Base-by-base conservation (phyloP, 1,284 basidiomycete species). In the Leccinum glutinopallens region DNA sequence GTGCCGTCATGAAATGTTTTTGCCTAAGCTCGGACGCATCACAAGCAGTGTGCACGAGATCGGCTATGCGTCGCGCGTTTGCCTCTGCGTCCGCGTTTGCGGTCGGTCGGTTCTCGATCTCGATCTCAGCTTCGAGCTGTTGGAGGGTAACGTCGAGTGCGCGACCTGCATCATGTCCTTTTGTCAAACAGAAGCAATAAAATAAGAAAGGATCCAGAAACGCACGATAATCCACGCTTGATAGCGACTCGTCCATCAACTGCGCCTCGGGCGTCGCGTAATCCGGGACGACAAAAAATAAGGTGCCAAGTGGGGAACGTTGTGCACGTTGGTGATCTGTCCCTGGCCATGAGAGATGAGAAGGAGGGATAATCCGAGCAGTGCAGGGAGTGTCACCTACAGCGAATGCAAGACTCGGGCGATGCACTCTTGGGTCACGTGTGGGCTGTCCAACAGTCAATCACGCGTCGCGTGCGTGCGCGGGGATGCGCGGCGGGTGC, bases 221-320 rank as follows among this genome's bases (percentile, higher is more conserved):
- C 83, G 63, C 61, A 88, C 87, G 68, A 69, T 81, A 82, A n/a
- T 80, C 70, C 12, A 77, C 74, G 0, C 67, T 61, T 9, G 79
- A 70, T 12, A 90, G 73, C 2, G 77, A 76, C 53, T 77, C 76
- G n/a, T 83, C 71, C 81, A 95, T 87, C 8, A 74, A 73, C 53
- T 77, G 71, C 0, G 92, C 87, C 65, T 90, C 87, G 0, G 81
- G 73, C 1, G 83, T 80, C 1, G 75, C 67, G 64, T 87, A 83
- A 63, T 88, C 79, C 0, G 93, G 93, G 7, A 86, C 83, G 22
- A 84, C 73, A 74, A 94, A 97, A 77, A 96, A 88, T 89, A 95
- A 0, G 89, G 85, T 0, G 87, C 89, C 17, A 88, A 78, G 1
- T 72, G 71, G 0, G 90, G 84, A 56, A 96, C 82, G 65, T 95